These are phyloP conservation scores for Penicillium concentricum DNA, from an alignment of 2,329 filamentous ascomycete species.

Conservation along the genomic window DNA sequence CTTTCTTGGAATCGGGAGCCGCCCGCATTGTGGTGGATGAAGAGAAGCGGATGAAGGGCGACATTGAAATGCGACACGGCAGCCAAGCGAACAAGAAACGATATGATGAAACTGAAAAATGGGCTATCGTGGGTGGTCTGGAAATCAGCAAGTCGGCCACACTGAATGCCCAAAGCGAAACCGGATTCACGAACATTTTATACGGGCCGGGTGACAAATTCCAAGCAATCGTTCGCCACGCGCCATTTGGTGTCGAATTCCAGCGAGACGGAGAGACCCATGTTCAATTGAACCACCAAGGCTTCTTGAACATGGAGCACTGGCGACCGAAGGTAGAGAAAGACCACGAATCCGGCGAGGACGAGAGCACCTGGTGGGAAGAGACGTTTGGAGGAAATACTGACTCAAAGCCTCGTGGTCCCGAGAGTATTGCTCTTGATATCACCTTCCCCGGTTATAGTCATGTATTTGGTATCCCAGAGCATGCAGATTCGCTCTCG, in stretches of 20 bases:
- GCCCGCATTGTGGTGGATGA: conserved; percentile 89
- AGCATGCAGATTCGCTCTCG: conserved; percentile 84
- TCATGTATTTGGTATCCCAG: conserved; percentile 90
- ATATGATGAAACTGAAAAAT: conserved; percentile 87
- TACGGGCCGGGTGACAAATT: conserved; percentile 76
- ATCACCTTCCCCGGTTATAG: conserved; percentile 90
- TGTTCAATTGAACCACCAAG: conserved; percentile 85
- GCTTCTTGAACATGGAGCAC: conserved; percentile 88
- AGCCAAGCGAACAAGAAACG: conserved; percentile 86
- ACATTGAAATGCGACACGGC: conserved; percentile 81
- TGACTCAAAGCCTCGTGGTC: conserved; percentile 90
- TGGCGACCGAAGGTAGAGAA: conserved; percentile 84
- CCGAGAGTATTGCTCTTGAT: conserved; percentile 87
- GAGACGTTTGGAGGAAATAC: conserved; percentile 94
- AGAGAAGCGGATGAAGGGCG: conserved; percentile 81
- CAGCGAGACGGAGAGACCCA: conserved; percentile 78
- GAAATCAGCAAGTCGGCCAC: conserved; percentile 70
- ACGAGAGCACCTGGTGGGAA: conserved; percentile 95
- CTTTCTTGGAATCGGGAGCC: conserved; percentile 85
- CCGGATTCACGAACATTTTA: conserved; percentile 67
- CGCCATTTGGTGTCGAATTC: conserved; percentile 84
- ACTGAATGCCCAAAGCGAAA: conserved; percentile 63
- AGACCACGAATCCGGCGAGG: conserved; percentile 51
- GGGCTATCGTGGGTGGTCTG: conserved; percentile 80
- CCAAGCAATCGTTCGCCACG: conserved; percentile 78